A percentile compares a stretch with the other conserved stretches of the same genome.
Evolutionary conservation across 2,329 filamentous ascomycete genomes (phyloP).

Genomic region (Trichoderma sp.): DNA sequence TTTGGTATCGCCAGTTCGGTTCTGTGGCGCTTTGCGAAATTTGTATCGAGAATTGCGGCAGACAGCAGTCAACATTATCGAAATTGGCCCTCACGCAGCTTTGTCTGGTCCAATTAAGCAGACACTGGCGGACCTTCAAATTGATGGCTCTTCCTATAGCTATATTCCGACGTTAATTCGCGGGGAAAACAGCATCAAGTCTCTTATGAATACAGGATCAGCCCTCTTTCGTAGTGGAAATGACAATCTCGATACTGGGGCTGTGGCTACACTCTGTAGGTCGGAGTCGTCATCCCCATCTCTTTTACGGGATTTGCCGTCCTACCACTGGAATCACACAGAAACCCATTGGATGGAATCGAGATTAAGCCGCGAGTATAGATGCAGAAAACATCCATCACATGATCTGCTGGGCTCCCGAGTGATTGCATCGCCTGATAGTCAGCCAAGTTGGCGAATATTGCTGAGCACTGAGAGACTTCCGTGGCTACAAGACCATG

Average conservation of each 20-base stretch:
- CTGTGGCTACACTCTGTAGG: background rate
- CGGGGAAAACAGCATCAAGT: background rate
- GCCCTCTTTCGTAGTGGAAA: background rate
- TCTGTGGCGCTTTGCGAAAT: constrained; percentile 32
- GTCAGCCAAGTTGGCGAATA: constrained; percentile 2
- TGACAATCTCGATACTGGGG: background rate
- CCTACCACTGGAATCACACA: constrained; percentile 5
- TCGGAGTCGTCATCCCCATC: constrained; percentile 27
- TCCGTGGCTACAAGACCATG: constrained; percentile 48
- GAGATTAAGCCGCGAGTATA: background rate
- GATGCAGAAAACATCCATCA: background rate
- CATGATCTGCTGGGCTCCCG: constrained; percentile 12
- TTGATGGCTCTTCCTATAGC: background rate
- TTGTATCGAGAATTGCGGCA: background rate
- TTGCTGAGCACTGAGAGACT: constrained; percentile 32
- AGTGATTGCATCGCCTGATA: background rate
- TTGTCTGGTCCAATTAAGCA: constrained; percentile 7
- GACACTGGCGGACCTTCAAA: background rate
- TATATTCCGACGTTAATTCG: constrained; percentile 18
- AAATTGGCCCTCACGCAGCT: constrained; percentile 20
- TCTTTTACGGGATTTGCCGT: background rate
- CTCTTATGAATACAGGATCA: constrained; percentile 3
- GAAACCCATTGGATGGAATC: constrained; percentile 33
- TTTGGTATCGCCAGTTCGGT: constrained; percentile 33
- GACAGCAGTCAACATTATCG: background rate